Base-by-base conservation (phyloP, 768 basidiomycete genomes). In the Mycena alexandri region DNA sequence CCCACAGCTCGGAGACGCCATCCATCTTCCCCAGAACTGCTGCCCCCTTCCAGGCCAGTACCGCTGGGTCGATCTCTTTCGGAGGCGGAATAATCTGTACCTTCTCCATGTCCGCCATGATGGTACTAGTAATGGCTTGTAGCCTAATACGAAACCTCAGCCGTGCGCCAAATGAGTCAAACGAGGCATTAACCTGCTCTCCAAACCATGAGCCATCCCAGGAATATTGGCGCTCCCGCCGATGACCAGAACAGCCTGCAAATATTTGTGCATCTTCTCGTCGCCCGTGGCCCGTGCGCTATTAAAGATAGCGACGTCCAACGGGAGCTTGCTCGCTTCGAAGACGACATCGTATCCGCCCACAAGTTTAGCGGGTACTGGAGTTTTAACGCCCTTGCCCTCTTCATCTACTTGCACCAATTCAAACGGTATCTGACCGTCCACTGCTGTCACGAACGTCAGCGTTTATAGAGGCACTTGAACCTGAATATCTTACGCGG, bases 11-110 rank as follows among this genome's bases (percentile, higher is more conserved):
- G 34, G 88, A 85, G 50, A 93, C 89, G 3, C 90, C 89, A 57
- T 99, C 98, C 88, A 99, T 92, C 79, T 94, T 94, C 29, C 91
- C 93, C 46, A 98, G 87, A 14, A 96, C 94, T 10, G 92, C 88
- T 8, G 92, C 95, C 12, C 98, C 98, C 78, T 98, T 98, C 98
- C 98, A 99, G 17, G 90, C 90, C 36, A 99, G 86, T 42, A 95
- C 90, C 25, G 89, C 87, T 7, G 94, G 95, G 78, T 99, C 96
- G 48, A 98, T 88, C 67, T 95, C 94, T 76, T 96, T 93, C 1
- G 96, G 96, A 2, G 95, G 92, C n/a, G 95, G 94, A 51, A 99
- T 93, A 65, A 98, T 93, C 70, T 92, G 89, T 9, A 97, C 92
- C 72, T 92, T 93, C 75, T 93, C 91, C 89, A 96, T 94, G 74